These are phyloP conservation scores for Aspergillus saccharolyticus DNA, from an alignment of 495 filamentous ascomycete species.

Conservation along the genomic window DNA sequence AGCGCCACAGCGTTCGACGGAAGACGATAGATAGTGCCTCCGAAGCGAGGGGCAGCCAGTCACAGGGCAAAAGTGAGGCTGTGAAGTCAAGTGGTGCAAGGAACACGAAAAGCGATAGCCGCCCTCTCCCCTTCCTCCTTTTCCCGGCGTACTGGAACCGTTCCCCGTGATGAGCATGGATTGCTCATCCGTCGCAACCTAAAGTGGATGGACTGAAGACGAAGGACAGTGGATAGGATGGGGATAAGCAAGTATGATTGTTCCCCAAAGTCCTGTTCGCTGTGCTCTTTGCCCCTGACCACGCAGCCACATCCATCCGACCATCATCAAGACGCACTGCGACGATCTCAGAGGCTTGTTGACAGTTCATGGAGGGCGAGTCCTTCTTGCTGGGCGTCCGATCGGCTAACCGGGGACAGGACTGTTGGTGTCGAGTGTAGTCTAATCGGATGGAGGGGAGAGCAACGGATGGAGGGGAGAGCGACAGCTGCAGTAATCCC, in stretches of 20 bases:
- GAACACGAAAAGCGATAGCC: slow-evolving; percentile 14
- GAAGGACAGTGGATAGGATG: neutral
- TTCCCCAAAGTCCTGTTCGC: neutral
- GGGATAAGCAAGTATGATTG: slow-evolving; percentile 22
- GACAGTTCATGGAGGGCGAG: neutral
- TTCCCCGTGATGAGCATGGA: slow-evolving; percentile 9
- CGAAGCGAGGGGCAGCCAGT: slow-evolving; percentile 20
- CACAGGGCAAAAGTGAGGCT: slow-evolving; percentile 24
- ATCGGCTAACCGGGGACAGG: slow-evolving; percentile 17
- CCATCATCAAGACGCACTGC: neutral
- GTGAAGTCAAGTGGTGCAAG: slow-evolving; percentile 17
- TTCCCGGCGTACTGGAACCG: slow-evolving; percentile 4
- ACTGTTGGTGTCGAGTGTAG: slow-evolving; percentile 14
- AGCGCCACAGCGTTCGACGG: neutral
- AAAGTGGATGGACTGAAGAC: slow-evolving; percentile 10
- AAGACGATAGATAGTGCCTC: slow-evolving; percentile 2
- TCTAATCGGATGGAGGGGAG: slow-evolving; percentile 17
- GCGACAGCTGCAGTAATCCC: slow-evolving; percentile 9
- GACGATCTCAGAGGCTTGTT: slow-evolving; percentile 9
- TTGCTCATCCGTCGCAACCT: no score
- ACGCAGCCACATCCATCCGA: neutral
- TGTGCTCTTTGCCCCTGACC: slow-evolving; percentile 2
- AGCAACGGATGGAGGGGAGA: no score
- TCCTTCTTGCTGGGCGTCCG: slow-evolving; percentile 12
- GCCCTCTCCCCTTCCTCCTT: slow-evolving; percentile 11